Evolutionary conservation across 108 stramenopile species (phyloP), one percentile per base, ranked within the genome.

Genomic region (Skeletonema marinoi): DNA sequence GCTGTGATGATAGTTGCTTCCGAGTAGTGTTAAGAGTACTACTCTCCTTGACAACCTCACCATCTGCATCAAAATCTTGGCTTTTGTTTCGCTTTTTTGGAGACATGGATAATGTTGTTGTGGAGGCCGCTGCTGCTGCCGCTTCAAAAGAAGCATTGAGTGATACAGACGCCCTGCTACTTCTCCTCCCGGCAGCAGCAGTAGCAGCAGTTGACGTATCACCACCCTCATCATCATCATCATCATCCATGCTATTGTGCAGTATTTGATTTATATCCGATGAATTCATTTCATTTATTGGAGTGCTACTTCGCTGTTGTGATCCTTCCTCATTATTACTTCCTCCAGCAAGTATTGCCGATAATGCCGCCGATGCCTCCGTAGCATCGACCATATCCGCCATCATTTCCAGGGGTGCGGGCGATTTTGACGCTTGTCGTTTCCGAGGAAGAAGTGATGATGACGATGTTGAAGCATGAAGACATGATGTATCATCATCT

Each of bases 361-460:
- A 13, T 2, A 4, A 54, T 68, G 68, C 44, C 65, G 39, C n/a
- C 39, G 17, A 8, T 7, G 65, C 30, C 65, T 41, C 10, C 16
- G 25, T 25, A 25, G 0, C 25, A 25, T 39, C 65, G 6, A 66
- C 25, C 39, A 41, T 17, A 6, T 29, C 16, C 30, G 8, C 30
- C 17, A 67, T 41, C 25, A 42, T 33, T 31, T 51, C 68, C 48
- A 10, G 67, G 3, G 68, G 68, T 14, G 51, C 68, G 44, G 68
- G 68, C 7, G 68, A 68, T 68, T 68, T 68, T 8, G 48, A 21
- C 51, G 68, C 68, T 17, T 68, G 68, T 13, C 68, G 68, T 54
- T 68, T 68, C 19, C 51, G 30, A 11, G 68, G 68, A 32, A 68
- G 48, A 31, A 68, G 48, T 3, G 66, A 66, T 0, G 68, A 31